Evolutionary conservation across 805 yeast genomes (phyloP).

Genomic region (Wickerhamiella dianesei): DNA sequence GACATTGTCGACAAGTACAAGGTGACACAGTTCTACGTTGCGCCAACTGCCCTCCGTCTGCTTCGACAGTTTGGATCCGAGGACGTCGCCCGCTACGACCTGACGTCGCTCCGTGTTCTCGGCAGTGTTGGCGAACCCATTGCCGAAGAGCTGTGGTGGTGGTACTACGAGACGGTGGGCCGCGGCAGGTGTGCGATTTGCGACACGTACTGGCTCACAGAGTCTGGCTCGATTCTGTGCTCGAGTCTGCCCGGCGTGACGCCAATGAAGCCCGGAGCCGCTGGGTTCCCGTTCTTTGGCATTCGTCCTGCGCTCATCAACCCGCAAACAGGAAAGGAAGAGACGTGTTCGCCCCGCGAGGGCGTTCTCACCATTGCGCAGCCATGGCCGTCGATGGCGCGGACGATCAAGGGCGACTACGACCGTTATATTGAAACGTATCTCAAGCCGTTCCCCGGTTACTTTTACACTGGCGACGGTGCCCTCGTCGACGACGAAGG

Average conservation of each 20-base stretch:
- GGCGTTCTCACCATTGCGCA: conserved; percentile 85
- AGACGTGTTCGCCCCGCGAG: conserved; percentile 78
- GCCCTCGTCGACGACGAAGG: conserved; percentile 96
- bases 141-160: conserved; percentile 95
- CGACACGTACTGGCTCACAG: conserved; percentile 99
- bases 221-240: conserved; percentile 89
- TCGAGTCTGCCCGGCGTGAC: conserved; percentile 93
- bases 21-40: conserved; percentile 94
- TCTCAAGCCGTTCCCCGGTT: conserved; percentile 81
- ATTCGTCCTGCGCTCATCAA: conserved; percentile 81
- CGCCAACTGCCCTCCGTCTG: conserved; percentile 93
- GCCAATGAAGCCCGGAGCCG: conserved; percentile 94
- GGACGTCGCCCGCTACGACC: conserved; percentile 67
- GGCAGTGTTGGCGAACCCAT: conserved; percentile 99
- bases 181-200: conserved; percentile 76
- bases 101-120: conserved; percentile 70
- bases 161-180: conserved; percentile 91
- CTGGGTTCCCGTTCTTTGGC: conserved; percentile 93
- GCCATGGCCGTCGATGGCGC: conserved; percentile 98
- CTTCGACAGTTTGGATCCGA: conserved; percentile 81
- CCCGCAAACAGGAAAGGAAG: conserved; percentile 79
- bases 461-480: conserved; percentile 96
- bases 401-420: conserved; percentile 87
- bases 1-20: conserved; percentile 80
- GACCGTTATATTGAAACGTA: conserved; percentile 80